Base-by-base conservation (phyloP, 257 asterid species). In the Nicotiana tomentosiformis region DNA sequence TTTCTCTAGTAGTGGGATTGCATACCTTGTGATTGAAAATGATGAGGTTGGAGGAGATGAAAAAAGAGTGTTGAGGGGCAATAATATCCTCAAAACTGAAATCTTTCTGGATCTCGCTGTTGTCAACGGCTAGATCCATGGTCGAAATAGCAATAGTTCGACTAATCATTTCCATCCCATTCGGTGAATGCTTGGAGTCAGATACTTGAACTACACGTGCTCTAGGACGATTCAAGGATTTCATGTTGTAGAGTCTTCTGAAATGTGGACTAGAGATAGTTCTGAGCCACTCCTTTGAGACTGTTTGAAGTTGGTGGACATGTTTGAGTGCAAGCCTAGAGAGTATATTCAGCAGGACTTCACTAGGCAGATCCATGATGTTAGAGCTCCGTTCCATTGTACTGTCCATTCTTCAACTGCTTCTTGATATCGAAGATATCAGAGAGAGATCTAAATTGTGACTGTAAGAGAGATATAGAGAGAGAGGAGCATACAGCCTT, bases 1-100 rank as follows among this genome's bases (percentile, higher is more conserved):
- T 43, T 53, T 70, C 78, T 70, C 12, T 70, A 43, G 58, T 70
- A 39, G 78, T 70, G 30, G 78, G 78, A 39, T 70, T 70, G 35
- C 78, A 49, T 35, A 58, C 55, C 55, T 66, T 35, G 49, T 35
- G 15, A 6, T 35, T 20, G 30, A 68, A 35, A 17, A 68, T 18
- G 0, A 68, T 68, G 55, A 68, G 77, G 0, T 68, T 68, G 11
- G 30, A 35, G 43, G 1, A 69, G 49, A 43, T 20, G 35, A 3
- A 1, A 35, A 20, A 70, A 18, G 78, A 70, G 3, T 20, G 58
- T 43, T 70, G 6, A 12, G 58, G 58, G 60, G 12, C 2, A 0
- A 70, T 70, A 70, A 43, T 70, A 23, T 23, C 26, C 57, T 43
- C 35, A 20, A 70, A 70, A 39, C 58, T 70, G 55, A 70, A 43